These are phyloP conservation scores for Rosa hybrid DNA, from an alignment of 331 rosid genomes.

Conservation along the genomic window DNA sequence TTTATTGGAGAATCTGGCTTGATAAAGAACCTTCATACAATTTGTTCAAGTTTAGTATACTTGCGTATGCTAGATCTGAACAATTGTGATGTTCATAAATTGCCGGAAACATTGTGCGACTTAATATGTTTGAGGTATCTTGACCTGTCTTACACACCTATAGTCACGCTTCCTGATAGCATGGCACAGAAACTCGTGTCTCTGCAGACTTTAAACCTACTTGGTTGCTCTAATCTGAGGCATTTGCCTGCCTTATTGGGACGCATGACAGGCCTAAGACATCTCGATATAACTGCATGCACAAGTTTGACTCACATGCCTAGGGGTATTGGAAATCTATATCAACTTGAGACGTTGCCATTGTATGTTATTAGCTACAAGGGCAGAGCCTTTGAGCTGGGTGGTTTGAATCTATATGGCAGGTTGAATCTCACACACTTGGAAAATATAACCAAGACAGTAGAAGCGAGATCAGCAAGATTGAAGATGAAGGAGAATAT, in stretches of 20 bases:
- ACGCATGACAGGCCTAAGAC: conserved; percentile 15
- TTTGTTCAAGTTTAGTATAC: conserved; percentile 16
- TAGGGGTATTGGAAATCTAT: not conserved
- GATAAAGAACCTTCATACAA: not conserved
- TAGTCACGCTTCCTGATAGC: not conserved
- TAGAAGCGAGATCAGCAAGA: no score
- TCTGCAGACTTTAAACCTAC: conserved; percentile 18
- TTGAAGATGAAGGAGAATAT: not conserved
- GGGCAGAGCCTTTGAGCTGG: not conserved
- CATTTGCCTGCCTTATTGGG: not conserved
- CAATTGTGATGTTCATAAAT: not conserved
- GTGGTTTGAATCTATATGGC: conserved; percentile 2
- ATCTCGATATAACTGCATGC: conserved; percentile 27
- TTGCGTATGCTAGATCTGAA: conserved; percentile 26
- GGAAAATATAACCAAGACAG: not conserved
- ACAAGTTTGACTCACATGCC: conserved; percentile 9
- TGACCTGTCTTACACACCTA: conserved; percentile 18
- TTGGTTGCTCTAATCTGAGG: not conserved
- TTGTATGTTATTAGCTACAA: not conserved
- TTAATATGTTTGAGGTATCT: conserved; percentile 27
- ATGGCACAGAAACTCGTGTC: not conserved
- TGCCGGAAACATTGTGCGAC: conserved; percentile 11
- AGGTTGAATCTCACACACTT: conserved; percentile 7
- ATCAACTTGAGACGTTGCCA: conserved; percentile 13
- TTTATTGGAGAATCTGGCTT: not conserved